These are phyloP conservation scores for Ottelia alismoides DNA, from an alignment of 106 monocot species.

Conservation along the genomic window DNA sequence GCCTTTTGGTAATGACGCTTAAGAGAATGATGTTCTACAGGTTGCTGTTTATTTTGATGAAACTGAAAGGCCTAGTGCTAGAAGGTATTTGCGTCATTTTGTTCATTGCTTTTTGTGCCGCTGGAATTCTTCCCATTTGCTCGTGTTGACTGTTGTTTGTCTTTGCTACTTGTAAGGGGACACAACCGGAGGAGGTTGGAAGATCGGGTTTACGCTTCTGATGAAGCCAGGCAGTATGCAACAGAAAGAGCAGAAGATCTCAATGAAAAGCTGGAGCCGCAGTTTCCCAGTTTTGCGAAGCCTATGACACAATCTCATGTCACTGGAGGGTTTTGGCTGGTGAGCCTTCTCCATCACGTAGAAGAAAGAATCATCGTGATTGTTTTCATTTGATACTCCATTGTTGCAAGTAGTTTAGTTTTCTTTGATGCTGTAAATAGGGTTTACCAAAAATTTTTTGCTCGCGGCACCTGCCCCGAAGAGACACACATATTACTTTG, in stretches of 20 bases:
- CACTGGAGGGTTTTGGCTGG: slow-evolving; percentile 95
- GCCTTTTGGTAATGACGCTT: too few species aligned
- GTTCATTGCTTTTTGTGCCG: too few species aligned
- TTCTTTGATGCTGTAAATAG: slow-evolving; percentile 15
- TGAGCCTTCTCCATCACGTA: slow-evolving; percentile 2
- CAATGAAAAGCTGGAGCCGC: slow-evolving; percentile 25
- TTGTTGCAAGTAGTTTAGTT: neutral
- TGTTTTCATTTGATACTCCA: neutral
- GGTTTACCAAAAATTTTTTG: slow-evolving; percentile 57
- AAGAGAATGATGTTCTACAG: too few species aligned
- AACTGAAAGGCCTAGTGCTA: too few species aligned
- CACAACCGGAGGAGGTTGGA: slow-evolving; percentile 14
- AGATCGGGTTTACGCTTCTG: slow-evolving; percentile 57
- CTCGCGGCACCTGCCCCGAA: slow-evolving; percentile 34
- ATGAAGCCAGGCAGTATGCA: slow-evolving; percentile 57
- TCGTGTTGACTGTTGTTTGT: neutral
- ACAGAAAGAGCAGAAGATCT: slow-evolving; percentile 35
- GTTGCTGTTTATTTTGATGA: too few species aligned
- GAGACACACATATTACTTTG: slow-evolving; percentile 26
- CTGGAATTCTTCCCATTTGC: neutral
- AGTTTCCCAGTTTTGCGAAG: slow-evolving; percentile 52
- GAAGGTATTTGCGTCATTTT: too few species aligned
- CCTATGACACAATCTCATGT: slow-evolving; percentile 82
- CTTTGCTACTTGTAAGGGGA: slow-evolving; percentile 4
- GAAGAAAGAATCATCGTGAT: too few species aligned